Evolutionary conservation across 1,284 basidiomycete genomes (phyloP).

Genomic region (Cystobasidium pallidum): DNA sequence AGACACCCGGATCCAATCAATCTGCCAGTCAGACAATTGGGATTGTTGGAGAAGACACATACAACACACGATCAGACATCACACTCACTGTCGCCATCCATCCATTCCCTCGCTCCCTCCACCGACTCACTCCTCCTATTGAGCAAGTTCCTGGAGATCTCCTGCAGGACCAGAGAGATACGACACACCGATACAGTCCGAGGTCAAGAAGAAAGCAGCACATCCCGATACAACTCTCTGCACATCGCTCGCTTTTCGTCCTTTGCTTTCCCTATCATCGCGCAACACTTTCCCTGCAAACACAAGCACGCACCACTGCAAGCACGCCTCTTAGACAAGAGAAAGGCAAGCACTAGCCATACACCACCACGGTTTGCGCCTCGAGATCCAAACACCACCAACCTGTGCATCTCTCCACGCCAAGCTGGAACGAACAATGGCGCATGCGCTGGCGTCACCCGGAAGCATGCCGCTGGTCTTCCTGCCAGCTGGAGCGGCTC

Average conservation of each 20-base stretch:
- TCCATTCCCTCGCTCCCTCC: neutral
- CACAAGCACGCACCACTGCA: too few relatives aligned
- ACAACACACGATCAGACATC: neutral
- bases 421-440: too few relatives aligned
- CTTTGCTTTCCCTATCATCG: too few relatives aligned
- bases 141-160: neutral
- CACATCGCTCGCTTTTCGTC: too few relatives aligned
- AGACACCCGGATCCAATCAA: neutral
- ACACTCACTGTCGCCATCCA: neutral
- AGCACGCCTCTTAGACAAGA: too few relatives aligned
- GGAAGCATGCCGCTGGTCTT: neutral
- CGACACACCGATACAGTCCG: too few relatives aligned
- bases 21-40: neutral
- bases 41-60: neutral
- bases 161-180: neutral
- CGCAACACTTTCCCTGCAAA: too few relatives aligned
- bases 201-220: too few relatives aligned
- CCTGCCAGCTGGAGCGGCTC: conserved; percentile 7
- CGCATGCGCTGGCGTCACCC: conserved; percentile 14
- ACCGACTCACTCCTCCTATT: neutral
- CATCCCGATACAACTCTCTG: too few relatives aligned
- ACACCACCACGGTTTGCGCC: neutral
- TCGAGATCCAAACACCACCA: neutral
- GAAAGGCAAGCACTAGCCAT: neutral
- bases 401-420: neutral